Base-by-base conservation (phyloP, 768 basidiomycete genomes). In the Suillus paluster region DNA sequence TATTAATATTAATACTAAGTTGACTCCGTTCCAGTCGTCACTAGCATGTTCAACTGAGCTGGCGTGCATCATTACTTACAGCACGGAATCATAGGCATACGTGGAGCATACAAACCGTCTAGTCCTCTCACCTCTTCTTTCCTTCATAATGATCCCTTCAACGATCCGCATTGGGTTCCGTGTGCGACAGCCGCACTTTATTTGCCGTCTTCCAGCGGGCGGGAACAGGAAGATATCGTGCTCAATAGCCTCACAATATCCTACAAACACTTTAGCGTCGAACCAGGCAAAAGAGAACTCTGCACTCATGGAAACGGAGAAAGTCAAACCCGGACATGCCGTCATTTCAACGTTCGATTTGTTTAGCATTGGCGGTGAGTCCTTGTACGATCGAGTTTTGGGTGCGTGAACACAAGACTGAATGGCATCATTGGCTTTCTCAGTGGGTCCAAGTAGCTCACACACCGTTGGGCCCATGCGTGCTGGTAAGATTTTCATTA, bases 281-380 rank as follows among this genome's bases (percentile, higher is more conserved):
- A 59, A 48, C 33, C 46, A 54, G 7, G 9, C 50, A 44, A 60
- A 33, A 21, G 62, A 70, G 1, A 4, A 25, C 9, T 60, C 64
- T 15, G 36, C 56, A 9, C 59, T 61, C 5, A 56, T 57, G 23
- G 67, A 65, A 41, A n/a, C 58, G 5, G 61, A 65, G 50, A 11
- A 64, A 4, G 65, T 74, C 44, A 75, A 79, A 30, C 81, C 86
- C 15, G 88, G 93, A 57, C 94, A 95, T 80, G 95, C 95, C 6
- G 95, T 96, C 65, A 95, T 97, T 58, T 94, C 92, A 1, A 88
- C 95, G 1, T 97, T 96, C 71, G 95, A 97, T 74, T 80, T 97
- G 57, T 96, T 97, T 79, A 92, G 89, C 68, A 91, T 96, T 64
- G 95, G 95, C 62, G 92, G 91, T 90, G 67, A 65, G 86, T 73